phyloP scores from a whole-genome alignment of 1,284 basidiomycete genomes.

The Vanrija sp. region DNA sequence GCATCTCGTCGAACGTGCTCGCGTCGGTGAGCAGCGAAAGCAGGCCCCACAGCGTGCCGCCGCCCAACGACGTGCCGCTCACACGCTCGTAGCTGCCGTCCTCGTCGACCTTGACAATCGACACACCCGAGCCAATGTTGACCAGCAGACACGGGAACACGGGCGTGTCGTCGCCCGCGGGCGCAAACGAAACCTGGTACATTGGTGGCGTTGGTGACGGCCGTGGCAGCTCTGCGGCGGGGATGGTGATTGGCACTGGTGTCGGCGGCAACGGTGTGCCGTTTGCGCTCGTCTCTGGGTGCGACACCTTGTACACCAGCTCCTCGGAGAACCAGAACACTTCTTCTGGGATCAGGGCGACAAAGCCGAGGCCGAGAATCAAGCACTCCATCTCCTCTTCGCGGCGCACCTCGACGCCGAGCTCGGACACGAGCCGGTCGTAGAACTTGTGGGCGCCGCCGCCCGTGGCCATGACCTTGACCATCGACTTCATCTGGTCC shows the following conservation, averaged over 20 bases:
- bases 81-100: constrained; percentile 94
- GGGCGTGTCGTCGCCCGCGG: constrained; percentile 55
- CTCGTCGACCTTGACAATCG: constrained; percentile 94
- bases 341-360: constrained; percentile 91
- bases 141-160: constrained; percentile 95
- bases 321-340: constrained; percentile 99
- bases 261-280: too few relatives aligned
- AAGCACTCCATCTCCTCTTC: constrained; percentile 99
- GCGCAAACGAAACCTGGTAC: constrained; percentile 81
- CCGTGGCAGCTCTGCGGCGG: constrained; percentile 61
- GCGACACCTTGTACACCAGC: constrained; percentile 79
- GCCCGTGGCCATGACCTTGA: constrained; percentile 97
- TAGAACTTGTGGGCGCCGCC: constrained; percentile 95
- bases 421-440: constrained; percentile 68
- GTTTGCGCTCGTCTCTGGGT: constrained; percentile 48
- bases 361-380: constrained; percentile 95
- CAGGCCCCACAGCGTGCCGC: constrained; percentile 99
- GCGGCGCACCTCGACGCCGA: constrained; percentile 77
- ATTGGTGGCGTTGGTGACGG: constrained; percentile 89
- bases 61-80: constrained; percentile 93
- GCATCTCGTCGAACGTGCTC: constrained; percentile 94
- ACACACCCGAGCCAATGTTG: constrained; percentile 97
- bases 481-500: constrained; percentile 83
- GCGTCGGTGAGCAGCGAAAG: constrained; percentile 91
- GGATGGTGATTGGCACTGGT: constrained; percentile 18